Percentiles rank a stretch among this genome's conserved stretches.
Evolutionary conservation across 768 basidiomycete species (phyloP).

Genomic region (Russula sp.): DNA sequence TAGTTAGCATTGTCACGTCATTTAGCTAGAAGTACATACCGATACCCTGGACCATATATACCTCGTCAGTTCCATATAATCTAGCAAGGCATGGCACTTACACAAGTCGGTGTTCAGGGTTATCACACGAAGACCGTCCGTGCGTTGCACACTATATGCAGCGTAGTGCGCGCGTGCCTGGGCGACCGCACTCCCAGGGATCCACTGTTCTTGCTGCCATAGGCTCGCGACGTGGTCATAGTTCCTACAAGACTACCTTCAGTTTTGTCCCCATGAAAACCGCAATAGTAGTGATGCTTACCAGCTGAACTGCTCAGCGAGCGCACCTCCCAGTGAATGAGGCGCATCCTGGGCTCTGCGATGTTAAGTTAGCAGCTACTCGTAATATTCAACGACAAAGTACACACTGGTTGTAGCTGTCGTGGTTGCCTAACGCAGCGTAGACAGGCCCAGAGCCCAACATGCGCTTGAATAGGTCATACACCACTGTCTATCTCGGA

Average conservation of each 20-base stretch:
- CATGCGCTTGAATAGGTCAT: constrained; percentile 56
- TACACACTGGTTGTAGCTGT: constrained; percentile 59
- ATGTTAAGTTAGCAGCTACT: neutral
- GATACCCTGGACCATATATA: constrained; percentile 16
- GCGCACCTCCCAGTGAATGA: constrained; percentile 45
- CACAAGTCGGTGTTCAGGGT: constrained; percentile 75
- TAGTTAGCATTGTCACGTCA: neutral
- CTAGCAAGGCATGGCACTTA: constrained; percentile 32
- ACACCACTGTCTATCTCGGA: constrained; percentile 48
- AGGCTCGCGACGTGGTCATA: constrained; percentile 68
- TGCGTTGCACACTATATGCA: constrained; percentile 62
- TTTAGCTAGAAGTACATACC: constrained; percentile 25
- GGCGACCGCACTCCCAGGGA: constrained; percentile 49
- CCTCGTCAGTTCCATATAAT: constrained; percentile 6
- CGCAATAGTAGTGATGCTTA: constrained; percentile 26
- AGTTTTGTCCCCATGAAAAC: neutral
- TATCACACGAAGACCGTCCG: constrained; percentile 63
- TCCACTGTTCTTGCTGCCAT: constrained; percentile 68
- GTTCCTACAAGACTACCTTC: constrained; percentile 42
- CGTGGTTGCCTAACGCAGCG: constrained; percentile 71
- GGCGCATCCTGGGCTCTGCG: constrained; percentile 55
- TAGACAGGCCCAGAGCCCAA: constrained; percentile 69
- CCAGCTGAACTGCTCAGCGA: constrained; percentile 64
- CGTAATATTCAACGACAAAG: neutral
- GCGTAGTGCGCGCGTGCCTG: constrained; percentile 64